These are phyloP conservation scores for Lyophyllum semitale DNA, from an alignment of 768 basidiomycete species.

Conservation along the genomic window DNA sequence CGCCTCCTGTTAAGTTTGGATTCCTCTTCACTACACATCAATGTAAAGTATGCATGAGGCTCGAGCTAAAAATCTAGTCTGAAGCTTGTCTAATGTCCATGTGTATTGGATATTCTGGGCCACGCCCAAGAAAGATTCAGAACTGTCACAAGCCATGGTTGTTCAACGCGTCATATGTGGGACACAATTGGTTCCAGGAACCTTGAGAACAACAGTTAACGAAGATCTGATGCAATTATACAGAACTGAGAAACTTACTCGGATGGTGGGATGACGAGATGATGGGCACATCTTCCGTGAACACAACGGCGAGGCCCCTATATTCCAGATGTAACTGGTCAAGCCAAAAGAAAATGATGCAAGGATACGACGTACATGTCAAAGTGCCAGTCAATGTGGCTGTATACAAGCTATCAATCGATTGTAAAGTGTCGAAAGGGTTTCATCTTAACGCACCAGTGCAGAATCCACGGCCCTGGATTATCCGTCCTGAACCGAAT, in stretches of 20 bases:
- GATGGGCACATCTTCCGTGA: slow-evolving; percentile 35
- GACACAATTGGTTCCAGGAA: slow-evolving; percentile 39
- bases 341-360: neutral
- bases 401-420: slow-evolving; percentile 13
- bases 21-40: too few species aligned
- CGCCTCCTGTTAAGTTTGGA: too few species aligned
- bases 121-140: too few species aligned
- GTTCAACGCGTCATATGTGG: slow-evolving; percentile 25
- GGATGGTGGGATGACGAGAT: neutral
- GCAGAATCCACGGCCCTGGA: slow-evolving; percentile 52
- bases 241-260: neutral
- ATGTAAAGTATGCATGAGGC: too few species aligned
- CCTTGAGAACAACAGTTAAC: slow-evolving; percentile 12
- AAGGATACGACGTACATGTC: slow-evolving; percentile 27
- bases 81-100: too few species aligned
- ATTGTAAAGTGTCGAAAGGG: neutral
- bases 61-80: too few species aligned
- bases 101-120: too few species aligned
- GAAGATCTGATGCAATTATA: neutral
- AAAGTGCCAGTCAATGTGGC: slow-evolving; percentile 59
- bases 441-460: slow-evolving; percentile 36
- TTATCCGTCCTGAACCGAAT: slow-evolving; percentile 55
- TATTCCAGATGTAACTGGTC: neutral
- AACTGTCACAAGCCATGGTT: too few species aligned
- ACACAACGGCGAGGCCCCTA: slow-evolving; percentile 42